These are phyloP conservation scores for Pichia ethanolica DNA, from an alignment of 805 yeast species.

Conservation along the genomic window DNA sequence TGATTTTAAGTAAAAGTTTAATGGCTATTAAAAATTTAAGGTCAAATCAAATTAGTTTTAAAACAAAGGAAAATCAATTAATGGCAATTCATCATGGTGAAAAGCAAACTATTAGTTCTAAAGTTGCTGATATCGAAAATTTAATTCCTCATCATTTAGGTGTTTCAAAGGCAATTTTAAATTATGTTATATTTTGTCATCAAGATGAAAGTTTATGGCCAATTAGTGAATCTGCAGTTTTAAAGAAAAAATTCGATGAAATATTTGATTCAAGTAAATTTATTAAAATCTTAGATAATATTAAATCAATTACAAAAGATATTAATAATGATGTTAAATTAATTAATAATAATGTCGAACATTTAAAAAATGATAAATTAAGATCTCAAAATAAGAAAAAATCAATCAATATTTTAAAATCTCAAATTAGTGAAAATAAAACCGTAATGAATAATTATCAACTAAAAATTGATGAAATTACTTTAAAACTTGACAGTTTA, in stretches of 20 bases:
- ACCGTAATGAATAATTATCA: constrained; percentile 44
- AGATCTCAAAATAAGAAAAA: constrained; percentile 55
- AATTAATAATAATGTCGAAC: constrained; percentile 71
- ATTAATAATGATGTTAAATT: constrained; percentile 68
- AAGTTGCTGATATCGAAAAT: constrained; percentile 75
- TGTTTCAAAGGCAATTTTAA: constrained; percentile 78
- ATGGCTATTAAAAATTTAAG: constrained; percentile 56
- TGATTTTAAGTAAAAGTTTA: constrained; percentile 84
- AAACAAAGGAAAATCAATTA: constrained; percentile 86
- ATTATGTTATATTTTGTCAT: constrained; percentile 92
- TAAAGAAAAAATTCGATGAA: constrained; percentile 92
- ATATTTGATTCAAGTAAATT: constrained; percentile 92
- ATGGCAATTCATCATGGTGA: constrained; percentile 57
- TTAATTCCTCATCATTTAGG: constrained; percentile 81
- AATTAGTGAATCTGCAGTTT: constrained; percentile 75
- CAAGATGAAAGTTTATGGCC: constrained; percentile 99
- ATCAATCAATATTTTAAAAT: constrained; percentile 37
- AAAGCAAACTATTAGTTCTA: constrained; percentile 67
- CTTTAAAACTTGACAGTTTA: constrained; percentile 51
- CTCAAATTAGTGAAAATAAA: constrained; percentile 37
- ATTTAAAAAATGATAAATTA: constrained; percentile 63
- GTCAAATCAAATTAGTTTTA: constrained; percentile 54
- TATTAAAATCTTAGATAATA: constrained; percentile 78
- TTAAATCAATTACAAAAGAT: constrained; percentile 71
- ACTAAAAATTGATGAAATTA: constrained; percentile 41